phyloP scores from a whole-genome alignment of 345 rosid species.

The Ricinus communis region DNA sequence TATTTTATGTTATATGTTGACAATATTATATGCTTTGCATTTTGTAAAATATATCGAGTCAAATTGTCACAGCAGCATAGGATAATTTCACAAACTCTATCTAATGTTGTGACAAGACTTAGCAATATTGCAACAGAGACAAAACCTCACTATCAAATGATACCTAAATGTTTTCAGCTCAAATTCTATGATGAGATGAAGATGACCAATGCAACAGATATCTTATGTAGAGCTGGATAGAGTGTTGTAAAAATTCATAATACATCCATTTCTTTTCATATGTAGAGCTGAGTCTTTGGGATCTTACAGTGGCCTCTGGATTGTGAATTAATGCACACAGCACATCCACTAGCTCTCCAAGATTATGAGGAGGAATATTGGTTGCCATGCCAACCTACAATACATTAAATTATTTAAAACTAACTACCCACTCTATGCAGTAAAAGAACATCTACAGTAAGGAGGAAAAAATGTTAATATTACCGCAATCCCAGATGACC shows the following conservation, averaged over 20 bases:
- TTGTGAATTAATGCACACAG: slow-evolving; percentile 86
- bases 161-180: neutral
- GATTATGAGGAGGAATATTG: slow-evolving; percentile 97
- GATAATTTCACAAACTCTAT: too few relatives aligned
- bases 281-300: neutral
- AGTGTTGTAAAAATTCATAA: neutral
- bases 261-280: neutral
- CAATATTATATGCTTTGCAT: too few relatives aligned
- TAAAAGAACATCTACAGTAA: neutral
- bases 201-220: neutral
- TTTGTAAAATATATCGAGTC: too few relatives aligned
- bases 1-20: too few relatives aligned
- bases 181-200: neutral
- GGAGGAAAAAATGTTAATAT: slow-evolving; percentile 14
- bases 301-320: slow-evolving; percentile 84
- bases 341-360: slow-evolving; percentile 93
- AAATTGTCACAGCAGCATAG: too few relatives aligned
- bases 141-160: neutral
- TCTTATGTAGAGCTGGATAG: neutral
- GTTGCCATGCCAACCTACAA: slow-evolving; percentile 98
- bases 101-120: too few relatives aligned
- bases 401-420: slow-evolving; percentile 11
- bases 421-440: neutral
- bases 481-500: slow-evolving; percentile 98
- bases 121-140: too few relatives aligned